These are phyloP conservation scores for Xerocomus amazonicus DNA, from an alignment of 1,284 basidiomycete species.

Conservation along the genomic window DNA sequence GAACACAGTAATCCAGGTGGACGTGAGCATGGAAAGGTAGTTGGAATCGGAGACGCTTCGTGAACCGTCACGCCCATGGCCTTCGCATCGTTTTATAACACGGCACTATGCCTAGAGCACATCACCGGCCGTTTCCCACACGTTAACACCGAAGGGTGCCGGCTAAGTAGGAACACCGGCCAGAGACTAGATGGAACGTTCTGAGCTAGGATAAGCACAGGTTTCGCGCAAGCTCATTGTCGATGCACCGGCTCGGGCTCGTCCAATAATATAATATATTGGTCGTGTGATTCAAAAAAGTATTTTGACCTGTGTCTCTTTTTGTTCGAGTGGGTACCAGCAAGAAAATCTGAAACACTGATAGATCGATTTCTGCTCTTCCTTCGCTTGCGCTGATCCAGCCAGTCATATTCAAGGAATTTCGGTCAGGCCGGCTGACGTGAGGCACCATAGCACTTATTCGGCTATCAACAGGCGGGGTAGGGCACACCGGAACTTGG, in stretches of 20 bases:
- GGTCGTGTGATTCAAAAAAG: neutral
- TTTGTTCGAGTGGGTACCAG: too few species aligned
- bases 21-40: neutral
- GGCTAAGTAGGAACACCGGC: too few species aligned
- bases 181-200: too few species aligned
- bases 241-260: too few species aligned
- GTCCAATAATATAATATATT: too few species aligned
- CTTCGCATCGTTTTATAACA: too few species aligned
- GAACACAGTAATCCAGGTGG: conserved; percentile 1
- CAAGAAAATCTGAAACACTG: too few species aligned
- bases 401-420: neutral
- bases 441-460: neutral
- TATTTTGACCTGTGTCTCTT: too few species aligned
- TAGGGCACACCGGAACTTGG: neutral
- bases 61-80: neutral
- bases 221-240: too few species aligned
- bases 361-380: neutral
- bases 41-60: neutral
- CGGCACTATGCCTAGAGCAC: too few species aligned
- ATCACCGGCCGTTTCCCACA: neutral
- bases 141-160: too few species aligned
- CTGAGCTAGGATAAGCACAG: too few species aligned
- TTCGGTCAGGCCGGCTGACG: neutral
- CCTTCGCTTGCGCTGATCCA: neutral
- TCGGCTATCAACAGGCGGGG: neutral